phyloP scores from a whole-genome alignment of 441 rosid species.

The Syzygium syzygioides region DNA sequence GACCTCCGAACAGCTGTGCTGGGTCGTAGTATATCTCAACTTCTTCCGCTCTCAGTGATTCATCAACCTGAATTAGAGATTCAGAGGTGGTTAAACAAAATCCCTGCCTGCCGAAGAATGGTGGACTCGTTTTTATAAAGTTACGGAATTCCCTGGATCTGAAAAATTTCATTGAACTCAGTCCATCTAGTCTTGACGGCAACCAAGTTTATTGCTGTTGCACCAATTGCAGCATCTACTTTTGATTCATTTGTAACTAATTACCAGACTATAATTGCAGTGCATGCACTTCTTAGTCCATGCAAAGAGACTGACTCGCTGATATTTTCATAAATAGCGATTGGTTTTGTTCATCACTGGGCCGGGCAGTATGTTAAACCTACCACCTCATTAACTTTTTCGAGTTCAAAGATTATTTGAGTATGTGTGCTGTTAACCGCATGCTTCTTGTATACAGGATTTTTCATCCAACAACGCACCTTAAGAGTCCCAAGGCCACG shows the following conservation, averaged over 20 bases:
- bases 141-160: not conserved
- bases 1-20: slow-evolving; percentile 58
- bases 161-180: not conserved
- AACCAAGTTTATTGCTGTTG: not conserved
- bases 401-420: not conserved
- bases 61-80: slow-evolving; percentile 40
- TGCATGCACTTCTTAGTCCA: not conserved
- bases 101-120: not conserved
- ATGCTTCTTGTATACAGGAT: not conserved
- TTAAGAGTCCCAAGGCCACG: slow-evolving; percentile 10
- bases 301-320: not conserved
- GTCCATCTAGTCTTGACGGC: not conserved
- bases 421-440: not conserved
- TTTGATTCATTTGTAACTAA: not conserved
- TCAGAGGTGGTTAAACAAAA: not conserved
- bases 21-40: slow-evolving; percentile 66
- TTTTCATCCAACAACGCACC: not conserved
- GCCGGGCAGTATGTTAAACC: not conserved
- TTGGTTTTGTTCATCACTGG: not conserved
- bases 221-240: not conserved
- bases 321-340: not conserved
- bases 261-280: not conserved
- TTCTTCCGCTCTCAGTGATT: slow-evolving; percentile 48
- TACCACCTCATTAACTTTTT: not conserved
- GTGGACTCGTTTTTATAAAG: not conserved